Evolutionary conservation across 371 early-diverging fungal species (phyloP).

Genomic region (Mortierella sp.): DNA sequence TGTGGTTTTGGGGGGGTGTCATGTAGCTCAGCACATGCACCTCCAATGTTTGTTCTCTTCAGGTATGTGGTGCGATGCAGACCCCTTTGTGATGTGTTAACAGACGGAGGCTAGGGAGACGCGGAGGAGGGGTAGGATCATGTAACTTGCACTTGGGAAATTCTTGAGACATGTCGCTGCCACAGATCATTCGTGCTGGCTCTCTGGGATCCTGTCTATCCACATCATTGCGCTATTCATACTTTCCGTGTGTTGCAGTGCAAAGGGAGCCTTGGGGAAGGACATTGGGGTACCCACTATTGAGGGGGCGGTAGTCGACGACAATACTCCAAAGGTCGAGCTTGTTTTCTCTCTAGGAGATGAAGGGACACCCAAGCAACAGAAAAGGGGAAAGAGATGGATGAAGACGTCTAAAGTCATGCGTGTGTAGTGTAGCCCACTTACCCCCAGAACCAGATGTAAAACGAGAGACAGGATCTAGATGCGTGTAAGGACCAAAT

Average conservation of each 20-base stretch:
- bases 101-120: slow-evolving; percentile 4
- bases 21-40: no score
- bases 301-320: neutral
- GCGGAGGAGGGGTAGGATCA: slow-evolving; percentile 3
- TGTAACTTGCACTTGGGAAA: slow-evolving; percentile 7
- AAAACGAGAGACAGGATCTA: no score
- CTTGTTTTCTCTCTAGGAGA: no score
- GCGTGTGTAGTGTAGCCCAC: no score
- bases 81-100: no score
- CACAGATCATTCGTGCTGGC: neutral
- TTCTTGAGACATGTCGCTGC: slow-evolving; percentile 1
- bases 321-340: no score
- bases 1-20: no score
- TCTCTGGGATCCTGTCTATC: neutral
- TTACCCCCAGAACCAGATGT: no score
- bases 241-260: neutral
- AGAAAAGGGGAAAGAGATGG: no score
- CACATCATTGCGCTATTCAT: slow-evolving; percentile 7
- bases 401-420: no score
- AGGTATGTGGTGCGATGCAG: slow-evolving; percentile 2
- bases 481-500: no score
- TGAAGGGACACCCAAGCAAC: no score
- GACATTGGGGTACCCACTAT: neutral
- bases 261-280: neutral
- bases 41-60: neutral